phyloP scores from a whole-genome alignment of 352 stramenopile genomes.

The Thalassiosira hispida region DNA sequence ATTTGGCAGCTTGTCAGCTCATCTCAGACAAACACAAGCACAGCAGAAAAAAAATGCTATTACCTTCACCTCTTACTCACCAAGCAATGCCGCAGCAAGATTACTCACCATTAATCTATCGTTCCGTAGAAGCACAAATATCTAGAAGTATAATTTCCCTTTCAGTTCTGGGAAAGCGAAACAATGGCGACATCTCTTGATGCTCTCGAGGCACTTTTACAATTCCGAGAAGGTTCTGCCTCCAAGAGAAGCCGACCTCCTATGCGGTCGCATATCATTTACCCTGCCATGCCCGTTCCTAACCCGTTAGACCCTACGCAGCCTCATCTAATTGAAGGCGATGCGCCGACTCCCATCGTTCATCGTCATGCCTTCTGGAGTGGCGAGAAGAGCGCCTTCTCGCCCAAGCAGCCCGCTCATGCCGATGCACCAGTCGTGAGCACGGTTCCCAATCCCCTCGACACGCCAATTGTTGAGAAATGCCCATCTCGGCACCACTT shows the following conservation, averaged over 20 bases:
- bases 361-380: not conserved
- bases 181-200: slow-evolving; percentile 33
- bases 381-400: not conserved
- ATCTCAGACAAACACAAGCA: too few relatives aligned
- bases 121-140: too few relatives aligned
- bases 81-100: too few relatives aligned
- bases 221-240: slow-evolving; percentile 24
- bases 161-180: too few relatives aligned
- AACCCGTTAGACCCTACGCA: slow-evolving; percentile 32
- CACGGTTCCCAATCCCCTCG: slow-evolving; percentile 27
- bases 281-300: slow-evolving; percentile 32
- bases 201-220: slow-evolving; percentile 38
- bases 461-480: not conserved
- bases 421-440: not conserved
- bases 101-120: too few relatives aligned
- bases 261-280: not conserved
- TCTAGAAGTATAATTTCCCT: too few relatives aligned
- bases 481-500: not conserved
- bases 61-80: too few relatives aligned
- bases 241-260: not conserved
- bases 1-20: too few relatives aligned
- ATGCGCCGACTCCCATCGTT: slow-evolving; percentile 1
- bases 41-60: too few relatives aligned
- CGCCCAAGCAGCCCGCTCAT: not conserved
- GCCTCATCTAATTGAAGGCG: slow-evolving; percentile 41